phyloP scores from a whole-genome alignment of 805 yeast genomes.

The Starmerella stigmatis region DNA sequence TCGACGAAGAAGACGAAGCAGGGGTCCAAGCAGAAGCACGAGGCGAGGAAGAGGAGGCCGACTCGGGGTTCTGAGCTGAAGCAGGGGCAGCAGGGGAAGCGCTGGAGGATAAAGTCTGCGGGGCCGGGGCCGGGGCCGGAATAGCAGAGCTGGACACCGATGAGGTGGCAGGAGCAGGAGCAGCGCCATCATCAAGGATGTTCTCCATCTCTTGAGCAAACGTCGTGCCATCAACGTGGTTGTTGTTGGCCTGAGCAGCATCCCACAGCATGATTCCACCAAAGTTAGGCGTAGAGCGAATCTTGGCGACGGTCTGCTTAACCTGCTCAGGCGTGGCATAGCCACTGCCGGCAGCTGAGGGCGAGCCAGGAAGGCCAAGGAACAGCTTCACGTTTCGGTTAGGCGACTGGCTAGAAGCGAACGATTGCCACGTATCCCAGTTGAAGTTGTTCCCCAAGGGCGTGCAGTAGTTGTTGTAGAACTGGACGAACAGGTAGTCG shows the following conservation, averaged over 20 bases:
- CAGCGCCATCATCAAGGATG: conserved; percentile 30
- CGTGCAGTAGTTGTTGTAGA: conserved; percentile 76
- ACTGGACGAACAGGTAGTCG: conserved; percentile 78
- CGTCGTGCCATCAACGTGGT: conserved; percentile 38
- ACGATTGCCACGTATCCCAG: conserved; percentile 63
- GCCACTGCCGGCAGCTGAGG: conserved; percentile 46
- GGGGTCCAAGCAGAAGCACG: conserved; percentile 1
- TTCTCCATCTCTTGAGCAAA: conserved; percentile 39
- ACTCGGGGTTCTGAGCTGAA: not conserved
- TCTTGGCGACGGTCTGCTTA: conserved; percentile 20
- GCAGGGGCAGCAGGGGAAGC: not conserved
- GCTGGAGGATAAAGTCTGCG: conserved; percentile 14
- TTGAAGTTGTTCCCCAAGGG: conserved; percentile 38
- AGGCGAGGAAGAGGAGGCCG: not conserved
- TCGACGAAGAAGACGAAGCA: not conserved
- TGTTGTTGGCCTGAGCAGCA: conserved; percentile 48
- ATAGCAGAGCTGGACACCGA: conserved; percentile 8
- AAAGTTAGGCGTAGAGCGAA: conserved; percentile 37
- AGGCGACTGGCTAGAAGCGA: conserved; percentile 48
- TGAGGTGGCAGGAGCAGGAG: conserved; percentile 14
- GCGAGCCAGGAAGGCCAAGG: conserved; percentile 64
- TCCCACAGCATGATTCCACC: conserved; percentile 84
- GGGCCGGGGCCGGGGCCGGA: conserved; percentile 11
- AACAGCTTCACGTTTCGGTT: conserved; percentile 59
- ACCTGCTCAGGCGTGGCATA: conserved; percentile 36